These are phyloP conservation scores for Hyphopichia burtonii DNA, from an alignment of 1,139 yeast species.

Conservation along the genomic window DNA sequence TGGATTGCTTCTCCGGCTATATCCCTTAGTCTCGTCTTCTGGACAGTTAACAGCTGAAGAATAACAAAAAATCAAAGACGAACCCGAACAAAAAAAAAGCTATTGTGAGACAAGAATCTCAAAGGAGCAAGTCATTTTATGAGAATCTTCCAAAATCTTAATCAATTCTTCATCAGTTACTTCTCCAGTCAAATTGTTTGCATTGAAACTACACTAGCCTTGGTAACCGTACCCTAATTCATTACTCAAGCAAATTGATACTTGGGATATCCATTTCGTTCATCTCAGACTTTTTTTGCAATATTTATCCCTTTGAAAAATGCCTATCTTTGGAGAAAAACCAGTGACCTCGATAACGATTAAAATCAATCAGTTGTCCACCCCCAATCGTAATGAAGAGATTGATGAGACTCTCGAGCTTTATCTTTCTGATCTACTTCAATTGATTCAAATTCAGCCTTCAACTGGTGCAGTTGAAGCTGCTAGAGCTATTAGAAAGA, in stretches of 20 bases:
- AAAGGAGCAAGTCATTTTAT: not conserved
- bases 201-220: too few species aligned
- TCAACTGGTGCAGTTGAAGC: conserved; percentile 66
- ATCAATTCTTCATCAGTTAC: not conserved
- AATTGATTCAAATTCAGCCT: conserved; percentile 40
- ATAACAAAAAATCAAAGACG: not conserved
- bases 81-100: not conserved
- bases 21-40: too few species aligned
- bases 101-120: not conserved
- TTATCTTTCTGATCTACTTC: conserved; percentile 36
- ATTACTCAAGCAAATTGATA: too few species aligned
- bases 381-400: conserved; percentile 32
- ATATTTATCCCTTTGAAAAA: conserved; percentile 10
- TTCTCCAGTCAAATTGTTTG: too few species aligned
- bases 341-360: conserved; percentile 44
- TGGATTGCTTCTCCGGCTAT: too few species aligned
- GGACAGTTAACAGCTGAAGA: too few species aligned
- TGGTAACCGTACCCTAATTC: too few species aligned
- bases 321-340: conserved; percentile 46
- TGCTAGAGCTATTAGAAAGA: conserved; percentile 86
- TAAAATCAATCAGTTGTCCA: conserved; percentile 42
- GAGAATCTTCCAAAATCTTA: not conserved
- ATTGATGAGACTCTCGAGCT: conserved; percentile 37
- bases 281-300: too few species aligned
- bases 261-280: too few species aligned